A percentile compares a stretch with the other conserved stretches of the same genome.
Evolutionary conservation across 805 yeast genomes (phyloP).

Genomic region (Candida sithepensis): DNA sequence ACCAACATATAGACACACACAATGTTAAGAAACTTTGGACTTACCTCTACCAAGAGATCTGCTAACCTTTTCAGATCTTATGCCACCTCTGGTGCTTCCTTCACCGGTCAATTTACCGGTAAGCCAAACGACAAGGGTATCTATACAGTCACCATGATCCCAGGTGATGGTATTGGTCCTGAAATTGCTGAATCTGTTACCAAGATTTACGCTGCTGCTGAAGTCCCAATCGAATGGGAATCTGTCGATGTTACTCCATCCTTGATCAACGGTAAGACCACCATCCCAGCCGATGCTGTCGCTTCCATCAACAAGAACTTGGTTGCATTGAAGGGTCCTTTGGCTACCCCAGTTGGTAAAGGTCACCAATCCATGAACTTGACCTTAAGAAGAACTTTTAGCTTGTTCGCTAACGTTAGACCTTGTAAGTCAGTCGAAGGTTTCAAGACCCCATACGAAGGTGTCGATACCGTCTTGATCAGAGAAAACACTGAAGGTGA

Average conservation of each 20-base stretch:
- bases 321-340: constrained; percentile 96
- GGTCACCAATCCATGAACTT: constrained; percentile 97
- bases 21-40: constrained; percentile 8
- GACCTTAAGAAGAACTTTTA: constrained; percentile 95
- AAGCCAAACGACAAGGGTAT: constrained; percentile 70
- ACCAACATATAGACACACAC: background rate
- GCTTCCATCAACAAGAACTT: constrained; percentile 88
- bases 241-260: constrained; percentile 94
- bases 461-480: constrained; percentile 92
- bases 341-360: constrained; percentile 98
- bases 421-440: constrained; percentile 94
- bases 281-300: constrained; percentile 89
- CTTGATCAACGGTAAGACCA: constrained; percentile 86
- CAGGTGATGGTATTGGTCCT: constrained; percentile 97
- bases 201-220: constrained; percentile 88
- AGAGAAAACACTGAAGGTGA: constrained; percentile 99
- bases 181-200: constrained; percentile 95
- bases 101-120: constrained; percentile 67
- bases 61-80: constrained; percentile 25
- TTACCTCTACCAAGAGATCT: constrained; percentile 10
- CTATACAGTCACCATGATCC: constrained; percentile 91
- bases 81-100: constrained; percentile 36
- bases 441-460: constrained; percentile 82
- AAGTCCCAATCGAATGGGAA: constrained; percentile 97
- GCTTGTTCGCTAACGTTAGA: constrained; percentile 94